Base-by-base conservation (phyloP, 2,329 filamentous ascomycete genomes). In the Grosmannia clavigera region DNA sequence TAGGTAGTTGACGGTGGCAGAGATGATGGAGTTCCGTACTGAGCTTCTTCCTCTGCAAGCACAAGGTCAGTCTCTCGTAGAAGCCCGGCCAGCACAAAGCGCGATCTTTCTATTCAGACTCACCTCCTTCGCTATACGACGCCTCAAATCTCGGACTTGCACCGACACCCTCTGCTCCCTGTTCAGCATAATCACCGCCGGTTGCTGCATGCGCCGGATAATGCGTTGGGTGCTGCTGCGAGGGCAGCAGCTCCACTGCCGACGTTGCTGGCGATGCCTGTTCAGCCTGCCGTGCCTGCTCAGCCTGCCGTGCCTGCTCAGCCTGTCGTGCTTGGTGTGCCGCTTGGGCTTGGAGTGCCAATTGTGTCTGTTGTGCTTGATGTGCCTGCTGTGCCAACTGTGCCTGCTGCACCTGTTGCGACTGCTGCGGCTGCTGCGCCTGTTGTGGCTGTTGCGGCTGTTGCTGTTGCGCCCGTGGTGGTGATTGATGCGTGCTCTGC, bases 51-150 rank as follows among this genome's bases (percentile, higher is more conserved):
- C 71, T 91, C 87, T 58, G 33, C 19, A 12, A 7, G 9, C 10
- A 38, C 22, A 38, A 11, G 3, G 50, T 58, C 27, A 58, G 57
- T 9, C 31, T 52, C n/a, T n/a, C 10, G n/a, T 22, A 19, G 35
- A 46, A 27, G 12, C 25, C 31, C n/a, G 22, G 10, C 29, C 19
- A 3, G 16, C 25, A 10, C 14, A 25, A 25, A 4, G 31, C 33
- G 27, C 25, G 11, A 19, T 19, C 25, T 3, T n/a, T 22, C 16
- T 40, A 16, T 19, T 46, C 38, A 70, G 33, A 55, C 31, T 55
- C 33, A 55, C 52, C 55, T 56, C 87, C 87, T 73, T 85, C 83
- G 70, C 80, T 83, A 67, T 84, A 86, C 63, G 79, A 80, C 65
- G 77, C 78, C 70, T 88, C 86, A 61, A 82, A 86, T 62, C 74